Evolutionary conservation across 768 basidiomycete genomes (phyloP).

Genomic region (Hysterangium stoloniferum): DNA sequence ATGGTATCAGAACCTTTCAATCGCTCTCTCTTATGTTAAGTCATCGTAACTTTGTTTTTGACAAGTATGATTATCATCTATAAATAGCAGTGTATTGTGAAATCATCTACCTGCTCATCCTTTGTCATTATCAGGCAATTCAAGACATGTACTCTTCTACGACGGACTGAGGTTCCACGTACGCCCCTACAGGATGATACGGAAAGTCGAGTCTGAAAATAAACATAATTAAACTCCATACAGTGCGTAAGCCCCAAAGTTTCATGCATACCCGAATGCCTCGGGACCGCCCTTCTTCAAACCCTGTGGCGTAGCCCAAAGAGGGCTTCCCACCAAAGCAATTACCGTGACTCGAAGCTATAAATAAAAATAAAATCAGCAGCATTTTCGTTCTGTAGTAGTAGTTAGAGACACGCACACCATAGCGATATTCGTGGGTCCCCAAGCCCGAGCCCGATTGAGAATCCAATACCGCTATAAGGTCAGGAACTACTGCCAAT

Average conservation of each 20-base stretch:
- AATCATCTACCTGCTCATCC: too few species aligned
- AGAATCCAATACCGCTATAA: slow-evolving; percentile 56
- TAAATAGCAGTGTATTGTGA: too few species aligned
- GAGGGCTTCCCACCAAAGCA: slow-evolving; percentile 39
- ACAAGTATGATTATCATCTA: too few species aligned
- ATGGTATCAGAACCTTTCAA: too few species aligned
- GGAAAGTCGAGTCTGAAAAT: background rate
- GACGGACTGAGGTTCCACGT: background rate
- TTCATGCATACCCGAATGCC: slow-evolving; percentile 40
- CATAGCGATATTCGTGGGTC: slow-evolving; percentile 55
- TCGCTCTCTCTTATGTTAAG: too few species aligned
- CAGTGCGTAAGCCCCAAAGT: background rate
- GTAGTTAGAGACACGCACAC: slow-evolving; percentile 17
- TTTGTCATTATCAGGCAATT: too few species aligned
- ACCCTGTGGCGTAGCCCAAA: slow-evolving; percentile 47
- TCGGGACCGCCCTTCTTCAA: slow-evolving; percentile 43
- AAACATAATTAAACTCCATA: background rate
- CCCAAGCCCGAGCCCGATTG: slow-evolving; percentile 55
- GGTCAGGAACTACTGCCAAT: slow-evolving; percentile 53
- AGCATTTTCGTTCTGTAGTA: background rate
- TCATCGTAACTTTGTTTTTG: too few species aligned
- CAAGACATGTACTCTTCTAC: background rate
- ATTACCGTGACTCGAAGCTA: slow-evolving; percentile 45
- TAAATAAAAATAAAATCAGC: background rate
- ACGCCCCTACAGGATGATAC: background rate